Evolutionary conservation across 176 grass and related monocot species (phyloP), one percentile per base, ranked within the genome.

Genomic region (Tillandsia leiboldiana): DNA sequence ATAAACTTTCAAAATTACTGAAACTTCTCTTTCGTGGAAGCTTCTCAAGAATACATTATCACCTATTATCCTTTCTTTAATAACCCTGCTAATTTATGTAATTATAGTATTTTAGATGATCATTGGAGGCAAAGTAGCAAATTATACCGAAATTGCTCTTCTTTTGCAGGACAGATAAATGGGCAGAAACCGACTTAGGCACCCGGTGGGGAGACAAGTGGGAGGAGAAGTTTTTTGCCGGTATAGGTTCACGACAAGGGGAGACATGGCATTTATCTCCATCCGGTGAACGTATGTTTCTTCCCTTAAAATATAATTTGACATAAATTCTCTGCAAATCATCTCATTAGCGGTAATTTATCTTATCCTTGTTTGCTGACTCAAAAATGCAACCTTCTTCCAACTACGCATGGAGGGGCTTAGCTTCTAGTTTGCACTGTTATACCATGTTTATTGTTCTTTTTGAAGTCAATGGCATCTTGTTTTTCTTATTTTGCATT

Each of bases 171-270:
- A 99, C 94, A 50, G 94, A 99, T 70, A 99, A 99, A 29, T 99
- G 94, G 94, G 94, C 89, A 48, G 89, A 99, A 77, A 99, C 94
- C 73, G 74, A 99, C 67, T 72, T 93, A 75, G 87, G 89, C 58
- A 99, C 89, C 48, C 89, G 83, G 87, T 99, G 94, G 94, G 89
- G 94, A 24, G 94, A 99, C 72, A 99, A 99, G 75, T 99, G 94
- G 94, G 94, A 93, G 67, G 94, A 99, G 18, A 93, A 90, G 48
- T 99, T 99, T 72, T 93, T 99, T 83, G 62, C 86, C 2, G 94
- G 94, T 81, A 93, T 99, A 66, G 94, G 89, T 79, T 99, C 94
- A 23, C 82, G 89, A 66, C 94, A 93, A 93, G 94, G 94, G 61
- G 94, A 99, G 87, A 99, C 89, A 73, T 99, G 94, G 94, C 89